phyloP scores from a whole-genome alignment of 2,329 filamentous ascomycete genomes.

The Sphaerulina vaccinii region DNA sequence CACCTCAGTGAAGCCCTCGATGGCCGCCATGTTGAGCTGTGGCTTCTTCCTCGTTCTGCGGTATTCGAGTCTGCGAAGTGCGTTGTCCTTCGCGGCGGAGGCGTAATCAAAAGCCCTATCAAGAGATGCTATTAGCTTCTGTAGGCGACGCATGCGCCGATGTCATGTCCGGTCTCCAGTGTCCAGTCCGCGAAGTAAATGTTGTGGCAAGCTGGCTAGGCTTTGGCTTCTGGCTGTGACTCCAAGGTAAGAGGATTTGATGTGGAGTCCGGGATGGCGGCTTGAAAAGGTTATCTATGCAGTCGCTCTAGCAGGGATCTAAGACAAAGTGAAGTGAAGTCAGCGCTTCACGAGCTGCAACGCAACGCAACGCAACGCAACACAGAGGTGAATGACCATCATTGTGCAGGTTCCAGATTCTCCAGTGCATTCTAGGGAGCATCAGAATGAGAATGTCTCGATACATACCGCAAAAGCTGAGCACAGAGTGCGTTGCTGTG shows the following conservation, averaged over 20 bases:
- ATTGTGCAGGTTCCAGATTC: no score
- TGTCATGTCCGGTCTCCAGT: no score
- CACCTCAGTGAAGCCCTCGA: constrained; percentile 20
- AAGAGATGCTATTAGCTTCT: neutral
- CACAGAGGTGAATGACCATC: no score
- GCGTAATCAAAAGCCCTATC: neutral
- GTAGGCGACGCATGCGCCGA: neutral
- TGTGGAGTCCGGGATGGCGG: neutral
- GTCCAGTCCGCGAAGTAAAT: neutral
- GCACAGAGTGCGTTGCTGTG: no score
- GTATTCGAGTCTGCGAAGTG: neutral
- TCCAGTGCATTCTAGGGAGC: no score
- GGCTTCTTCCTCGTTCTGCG: neutral
- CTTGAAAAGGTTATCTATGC: neutral
- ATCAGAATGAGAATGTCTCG: no score
- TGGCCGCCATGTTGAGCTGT: constrained; percentile 18
- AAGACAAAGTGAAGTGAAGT: neutral
- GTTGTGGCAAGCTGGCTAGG: neutral
- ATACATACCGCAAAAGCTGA: no score
- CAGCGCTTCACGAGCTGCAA: neutral
- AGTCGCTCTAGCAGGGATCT: neutral
- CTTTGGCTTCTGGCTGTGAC: neutral
- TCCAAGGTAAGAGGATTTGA: neutral
- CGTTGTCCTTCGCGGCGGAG: neutral
- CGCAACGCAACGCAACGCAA: no score